phyloP scores from a whole-genome alignment of 305 asterid genomes.

The Andrographis paniculata region DNA sequence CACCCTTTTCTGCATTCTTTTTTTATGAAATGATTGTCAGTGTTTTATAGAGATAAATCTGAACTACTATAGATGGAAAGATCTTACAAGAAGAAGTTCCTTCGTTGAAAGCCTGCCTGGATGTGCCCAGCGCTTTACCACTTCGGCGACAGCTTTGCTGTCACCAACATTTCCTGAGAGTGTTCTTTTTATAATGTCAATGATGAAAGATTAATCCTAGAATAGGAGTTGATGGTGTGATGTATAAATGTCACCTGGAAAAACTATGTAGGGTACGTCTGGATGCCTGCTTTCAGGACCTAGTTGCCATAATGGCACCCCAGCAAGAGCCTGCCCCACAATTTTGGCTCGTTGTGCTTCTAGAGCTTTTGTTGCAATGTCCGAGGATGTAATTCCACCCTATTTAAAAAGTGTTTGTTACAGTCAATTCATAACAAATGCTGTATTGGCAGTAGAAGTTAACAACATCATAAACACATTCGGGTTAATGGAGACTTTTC shows the following conservation, averaged over 20 bases:
- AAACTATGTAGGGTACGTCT: slow-evolving; percentile 81
- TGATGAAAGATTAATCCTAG: slow-evolving; percentile 7
- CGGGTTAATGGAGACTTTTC: neutral
- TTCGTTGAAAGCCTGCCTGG: slow-evolving; percentile 68
- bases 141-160: slow-evolving; percentile 77
- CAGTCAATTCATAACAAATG: no score
- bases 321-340: slow-evolving; percentile 93
- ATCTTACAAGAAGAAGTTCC: slow-evolving; percentile 75
- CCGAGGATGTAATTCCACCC: slow-evolving; percentile 99
- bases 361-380: slow-evolving; percentile 91
- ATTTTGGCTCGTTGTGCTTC: slow-evolving; percentile 84
- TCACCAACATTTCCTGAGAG: slow-evolving; percentile 93
- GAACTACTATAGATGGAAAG: slow-evolving; percentile 14
- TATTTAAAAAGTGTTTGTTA: slow-evolving; percentile 20
- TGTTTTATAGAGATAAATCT: slow-evolving; percentile 9
- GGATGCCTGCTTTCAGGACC: slow-evolving; percentile 98
- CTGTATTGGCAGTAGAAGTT: no score
- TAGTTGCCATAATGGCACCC: slow-evolving; percentile 93
- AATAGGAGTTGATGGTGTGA: slow-evolving; percentile 7
- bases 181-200: slow-evolving; percentile 16
- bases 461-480: slow-evolving; percentile 2
- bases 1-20: slow-evolving; percentile 84
- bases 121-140: slow-evolving; percentile 68
- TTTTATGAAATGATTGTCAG: slow-evolving; percentile 21
- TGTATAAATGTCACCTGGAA: slow-evolving; percentile 55